Percentiles rank a stretch among this genome's conserved stretches.
phyloP scores from a whole-genome alignment of 441 rosid genomes.

The Populus hybrid region DNA sequence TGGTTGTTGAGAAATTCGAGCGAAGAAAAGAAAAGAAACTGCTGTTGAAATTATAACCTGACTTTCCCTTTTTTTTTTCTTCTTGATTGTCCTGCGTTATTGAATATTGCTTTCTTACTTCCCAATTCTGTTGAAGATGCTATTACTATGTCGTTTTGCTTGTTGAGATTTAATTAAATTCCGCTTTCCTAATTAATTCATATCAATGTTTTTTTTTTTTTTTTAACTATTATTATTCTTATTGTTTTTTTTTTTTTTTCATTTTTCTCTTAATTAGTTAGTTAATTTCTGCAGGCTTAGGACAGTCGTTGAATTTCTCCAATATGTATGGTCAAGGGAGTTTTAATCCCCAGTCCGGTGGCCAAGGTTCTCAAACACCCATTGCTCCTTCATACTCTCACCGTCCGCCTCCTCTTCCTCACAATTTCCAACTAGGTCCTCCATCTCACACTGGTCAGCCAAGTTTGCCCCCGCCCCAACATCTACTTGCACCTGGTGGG shows the following conservation, averaged over 20 bases:
- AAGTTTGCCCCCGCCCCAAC: slow-evolving; percentile 32
- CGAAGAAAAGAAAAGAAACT: neutral
- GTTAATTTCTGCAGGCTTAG: neutral
- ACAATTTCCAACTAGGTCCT: slow-evolving; percentile 27
- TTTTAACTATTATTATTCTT: too few relatives aligned
- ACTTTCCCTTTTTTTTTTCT: neutral
- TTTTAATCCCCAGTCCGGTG: neutral
- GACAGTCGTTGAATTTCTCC: neutral
- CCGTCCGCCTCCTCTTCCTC: slow-evolving; percentile 24
- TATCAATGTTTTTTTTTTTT: neutral
- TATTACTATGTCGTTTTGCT: neutral
- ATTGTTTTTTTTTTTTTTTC: neutral
- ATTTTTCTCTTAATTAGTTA: neutral
- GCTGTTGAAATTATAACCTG: neutral
- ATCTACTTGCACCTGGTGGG: slow-evolving; percentile 21
- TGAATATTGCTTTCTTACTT: neutral
- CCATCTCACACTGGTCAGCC: slow-evolving; percentile 32
- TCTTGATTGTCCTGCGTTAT: too few relatives aligned
- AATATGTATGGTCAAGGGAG: slow-evolving; percentile 38
- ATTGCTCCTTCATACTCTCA: slow-evolving; percentile 32
- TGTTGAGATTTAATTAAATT: neutral
- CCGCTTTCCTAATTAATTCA: neutral
- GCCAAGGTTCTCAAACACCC: slow-evolving; percentile 35
- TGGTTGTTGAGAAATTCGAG: neutral
- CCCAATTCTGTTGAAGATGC: neutral